Percentiles rank a stretch among this genome's conserved stretches.
phyloP scores from a whole-genome alignment of 257 asterid species.

The Anisodus tanguticus region DNA sequence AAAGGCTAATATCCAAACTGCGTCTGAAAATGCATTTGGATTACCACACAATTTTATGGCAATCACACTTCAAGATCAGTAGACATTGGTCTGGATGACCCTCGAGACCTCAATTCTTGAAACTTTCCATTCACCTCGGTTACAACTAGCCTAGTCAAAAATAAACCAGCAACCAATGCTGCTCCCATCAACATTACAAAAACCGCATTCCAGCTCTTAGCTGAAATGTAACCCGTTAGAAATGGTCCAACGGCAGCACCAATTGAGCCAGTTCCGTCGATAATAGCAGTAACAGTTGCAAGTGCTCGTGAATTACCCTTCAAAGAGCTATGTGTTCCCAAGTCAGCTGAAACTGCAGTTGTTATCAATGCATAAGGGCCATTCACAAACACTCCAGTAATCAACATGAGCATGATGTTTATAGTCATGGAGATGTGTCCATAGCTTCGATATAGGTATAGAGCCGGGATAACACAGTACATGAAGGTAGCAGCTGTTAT shows the following conservation, averaged over 20 bases:
- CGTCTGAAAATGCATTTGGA: background rate
- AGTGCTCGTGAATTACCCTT: slow-evolving; percentile 82
- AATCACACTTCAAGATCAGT: slow-evolving; percentile 53
- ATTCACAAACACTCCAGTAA: slow-evolving; percentile 86
- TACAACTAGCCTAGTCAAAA: slow-evolving; percentile 76
- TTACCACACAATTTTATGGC: background rate
- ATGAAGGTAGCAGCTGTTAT: slow-evolving; percentile 94
- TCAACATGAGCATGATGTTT: slow-evolving; percentile 72
- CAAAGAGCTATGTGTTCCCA: slow-evolving; percentile 88
- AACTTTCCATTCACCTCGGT: slow-evolving; percentile 82
- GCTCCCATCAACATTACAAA: slow-evolving; percentile 93
- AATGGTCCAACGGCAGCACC: slow-evolving; percentile 97
- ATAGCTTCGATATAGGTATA: slow-evolving; percentile 75
- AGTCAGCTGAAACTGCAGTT: slow-evolving; percentile 93
- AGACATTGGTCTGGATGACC: slow-evolving; percentile 37
- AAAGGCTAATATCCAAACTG: slow-evolving; percentile 19
- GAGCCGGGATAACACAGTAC: slow-evolving; percentile 92
- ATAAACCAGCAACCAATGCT: slow-evolving; percentile 79
- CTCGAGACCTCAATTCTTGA: slow-evolving; percentile 48
- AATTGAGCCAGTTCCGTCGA: slow-evolving; percentile 95
- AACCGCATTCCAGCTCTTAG: slow-evolving; percentile 85
- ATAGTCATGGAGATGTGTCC: slow-evolving; percentile 74
- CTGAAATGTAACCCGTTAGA: slow-evolving; percentile 86
- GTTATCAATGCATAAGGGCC: slow-evolving; percentile 96
- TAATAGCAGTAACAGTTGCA: slow-evolving; percentile 94